A percentile compares a stretch with the other conserved stretches of the same genome.
Conservation (phyloP, 2,329 filamentous ascomycete species). For the Aureobasidium sp. region DNA sequence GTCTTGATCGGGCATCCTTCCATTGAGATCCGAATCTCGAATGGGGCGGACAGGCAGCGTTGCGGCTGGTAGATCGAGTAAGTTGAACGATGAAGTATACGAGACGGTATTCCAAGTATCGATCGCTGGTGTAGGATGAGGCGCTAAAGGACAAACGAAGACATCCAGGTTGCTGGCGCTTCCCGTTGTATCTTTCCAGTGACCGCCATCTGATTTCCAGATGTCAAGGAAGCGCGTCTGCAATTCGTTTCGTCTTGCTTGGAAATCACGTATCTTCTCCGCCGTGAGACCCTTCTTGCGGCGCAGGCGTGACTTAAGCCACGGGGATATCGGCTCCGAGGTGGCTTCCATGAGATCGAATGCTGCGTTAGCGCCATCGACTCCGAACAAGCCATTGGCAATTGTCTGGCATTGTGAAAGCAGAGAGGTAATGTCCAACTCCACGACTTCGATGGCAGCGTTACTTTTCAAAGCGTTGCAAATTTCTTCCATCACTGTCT, state of each 20-base stretch:
- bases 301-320: conserved; percentile 48
- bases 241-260: conserved; percentile 46
- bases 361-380: conserved; percentile 51
- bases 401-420: conserved; percentile 51
- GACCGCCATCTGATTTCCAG: conserved; percentile 43
- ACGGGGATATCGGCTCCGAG: conserved; percentile 53
- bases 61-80: conserved; percentile 58
- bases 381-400: conserved; percentile 51
- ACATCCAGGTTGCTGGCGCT: conserved; percentile 40
- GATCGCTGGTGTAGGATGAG: conserved; percentile 55
- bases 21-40: conserved; percentile 43
- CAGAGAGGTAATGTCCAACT: conserved; percentile 47
- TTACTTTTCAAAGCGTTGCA: conserved; percentile 30
- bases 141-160: conserved; percentile 56
- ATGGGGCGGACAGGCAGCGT: conserved; percentile 49
- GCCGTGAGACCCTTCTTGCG: conserved; percentile 43
- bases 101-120: conserved; percentile 57
- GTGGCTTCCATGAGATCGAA: conserved; percentile 51
- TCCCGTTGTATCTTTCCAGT: conserved; percentile 23
- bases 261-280: conserved; percentile 45
- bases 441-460: conserved; percentile 46
- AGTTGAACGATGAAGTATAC: conserved; percentile 55
- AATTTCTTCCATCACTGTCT: conserved; percentile 41
- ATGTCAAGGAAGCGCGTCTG: conserved; percentile 52
- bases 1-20: conserved; percentile 34